These are phyloP conservation scores for Fusarium sp. DNA, from an alignment of 2,329 filamentous ascomycete species.

Conservation along the genomic window DNA sequence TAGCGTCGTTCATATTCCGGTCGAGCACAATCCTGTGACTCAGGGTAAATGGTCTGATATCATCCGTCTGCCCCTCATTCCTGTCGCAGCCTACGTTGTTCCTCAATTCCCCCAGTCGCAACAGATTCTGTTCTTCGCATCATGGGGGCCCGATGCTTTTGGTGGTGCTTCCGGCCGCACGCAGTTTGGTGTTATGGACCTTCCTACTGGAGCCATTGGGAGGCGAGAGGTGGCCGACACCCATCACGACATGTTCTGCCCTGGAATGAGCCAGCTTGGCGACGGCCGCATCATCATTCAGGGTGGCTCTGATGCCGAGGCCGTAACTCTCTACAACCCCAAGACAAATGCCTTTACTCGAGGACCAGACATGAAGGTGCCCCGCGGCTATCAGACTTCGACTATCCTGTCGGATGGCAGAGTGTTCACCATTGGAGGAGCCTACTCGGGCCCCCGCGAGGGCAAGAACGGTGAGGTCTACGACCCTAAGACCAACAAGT, in stretches of 20 bases:
- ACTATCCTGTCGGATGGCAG: constrained; percentile 66
- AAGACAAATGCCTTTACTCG: constrained; percentile 56
- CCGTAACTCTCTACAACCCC: constrained; percentile 65
- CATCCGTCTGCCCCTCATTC: constrained; percentile 35
- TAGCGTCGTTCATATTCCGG: constrained; percentile 28
- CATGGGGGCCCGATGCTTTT: constrained; percentile 35
- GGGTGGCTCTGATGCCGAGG: constrained; percentile 66
- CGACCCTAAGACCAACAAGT: constrained; percentile 61
- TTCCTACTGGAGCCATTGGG: constrained; percentile 27
- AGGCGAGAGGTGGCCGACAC: constrained; percentile 57
- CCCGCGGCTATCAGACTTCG: constrained; percentile 68
- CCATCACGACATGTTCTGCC: constrained; percentile 70
- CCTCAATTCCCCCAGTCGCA: constrained; percentile 32
- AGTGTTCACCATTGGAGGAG: constrained; percentile 73
- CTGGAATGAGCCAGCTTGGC: constrained; percentile 65
- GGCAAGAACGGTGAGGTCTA: constrained; percentile 72
- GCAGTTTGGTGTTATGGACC: constrained; percentile 28
- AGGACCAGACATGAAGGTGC: constrained; percentile 61
- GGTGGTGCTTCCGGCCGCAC: constrained; percentile 37
- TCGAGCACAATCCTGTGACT: neutral
- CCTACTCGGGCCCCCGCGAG: constrained; percentile 62
- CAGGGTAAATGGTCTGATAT: constrained; percentile 39
- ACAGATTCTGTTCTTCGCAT: constrained; percentile 39
- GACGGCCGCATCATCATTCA: constrained; percentile 66
- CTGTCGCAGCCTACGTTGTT: constrained; percentile 40